Evolutionary conservation across 371 early-diverging fungal genomes (phyloP), one percentile per base, ranked within the genome.

Genomic region (Nematocida ausubeli): DNA sequence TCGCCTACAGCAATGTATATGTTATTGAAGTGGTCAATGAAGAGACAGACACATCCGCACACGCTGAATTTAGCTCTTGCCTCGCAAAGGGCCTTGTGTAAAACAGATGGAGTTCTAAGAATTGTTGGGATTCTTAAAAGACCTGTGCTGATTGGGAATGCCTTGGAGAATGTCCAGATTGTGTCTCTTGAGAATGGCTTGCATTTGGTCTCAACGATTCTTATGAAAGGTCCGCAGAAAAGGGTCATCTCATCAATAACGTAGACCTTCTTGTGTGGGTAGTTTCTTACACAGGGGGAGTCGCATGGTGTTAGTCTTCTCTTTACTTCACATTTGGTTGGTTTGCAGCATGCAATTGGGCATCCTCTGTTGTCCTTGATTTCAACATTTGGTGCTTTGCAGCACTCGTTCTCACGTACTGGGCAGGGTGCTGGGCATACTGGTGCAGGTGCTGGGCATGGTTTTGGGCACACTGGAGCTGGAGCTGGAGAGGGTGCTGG

Each of bases 11-110:
- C 52, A 54, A 75, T 67, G 67, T 35, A 75, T 16, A 75, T 67
- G 39, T 66, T 64, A 34, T 63, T 63, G 78, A 51, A 66, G 66
- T 75, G 54, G 54, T 75, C 78, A 54, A 75, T 75, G 78, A 75
- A 75, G 22, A 75, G 32, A 49, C 78, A 75, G n/a, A 75, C 78
- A 51, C 78, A 75, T 67, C 78, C 78, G 7, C 67, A 67, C 26
- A 12, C 57, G 16, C 67, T 68, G 26, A 75, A 75, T 65, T 75
- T 65, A 22, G 28, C 34, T 22, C 78, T 12, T 0, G 78, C 78
- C 28, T 75, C 68, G 55, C 67, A 54, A 24, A 75, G 78, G 16
- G 51, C 51, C 37, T 55, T 44, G 67, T 75, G 78, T 16, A 75
- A 65, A 6, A 66, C 6, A n/a, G 32, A 5, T 0, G 78, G 49